phyloP scores from a whole-genome alignment of 2,329 filamentous ascomycete genomes.

The Orbilia ellipsospora region DNA sequence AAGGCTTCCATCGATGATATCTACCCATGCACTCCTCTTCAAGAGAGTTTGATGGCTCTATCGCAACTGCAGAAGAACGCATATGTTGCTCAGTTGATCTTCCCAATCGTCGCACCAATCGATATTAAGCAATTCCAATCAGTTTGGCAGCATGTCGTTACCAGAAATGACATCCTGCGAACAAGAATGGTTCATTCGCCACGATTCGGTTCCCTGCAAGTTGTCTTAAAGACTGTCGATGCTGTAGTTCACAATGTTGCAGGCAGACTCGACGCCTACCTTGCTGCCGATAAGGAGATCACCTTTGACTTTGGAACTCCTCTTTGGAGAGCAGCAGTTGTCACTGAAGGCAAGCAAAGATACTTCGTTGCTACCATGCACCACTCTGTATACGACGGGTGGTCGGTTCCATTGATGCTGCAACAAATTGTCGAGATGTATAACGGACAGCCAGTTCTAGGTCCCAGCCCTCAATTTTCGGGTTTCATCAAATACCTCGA shows the following conservation, averaged over 20 bases:
- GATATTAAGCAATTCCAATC: neutral
- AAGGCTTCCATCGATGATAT: constrained; percentile 65
- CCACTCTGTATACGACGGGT: constrained; percentile 1
- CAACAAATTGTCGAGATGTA: neutral
- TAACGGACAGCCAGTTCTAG: neutral
- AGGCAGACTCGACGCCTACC: constrained; percentile 2
- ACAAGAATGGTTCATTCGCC: constrained; percentile 30
- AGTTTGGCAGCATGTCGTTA: neutral
- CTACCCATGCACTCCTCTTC: constrained; percentile 69
- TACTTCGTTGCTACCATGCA: constrained; percentile 6
- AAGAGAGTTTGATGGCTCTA: constrained; percentile 69
- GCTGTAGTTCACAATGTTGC: neutral
- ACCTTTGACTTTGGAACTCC: neutral
- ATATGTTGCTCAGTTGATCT: constrained; percentile 68
- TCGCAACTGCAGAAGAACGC: constrained; percentile 67
- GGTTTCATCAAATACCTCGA: neutral
- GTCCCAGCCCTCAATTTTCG: neutral
- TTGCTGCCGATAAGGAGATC: neutral
- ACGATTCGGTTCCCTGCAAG: constrained; percentile 59
- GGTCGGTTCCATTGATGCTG: constrained; percentile 7
- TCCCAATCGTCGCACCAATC: constrained; percentile 58
- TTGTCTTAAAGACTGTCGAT: neutral
- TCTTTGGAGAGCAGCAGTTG: neutral
- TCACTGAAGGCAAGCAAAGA: neutral
- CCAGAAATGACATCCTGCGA: neutral